phyloP scores from a whole-genome alignment of 768 basidiomycete genomes.

The Clitopilus hobsonii region DNA sequence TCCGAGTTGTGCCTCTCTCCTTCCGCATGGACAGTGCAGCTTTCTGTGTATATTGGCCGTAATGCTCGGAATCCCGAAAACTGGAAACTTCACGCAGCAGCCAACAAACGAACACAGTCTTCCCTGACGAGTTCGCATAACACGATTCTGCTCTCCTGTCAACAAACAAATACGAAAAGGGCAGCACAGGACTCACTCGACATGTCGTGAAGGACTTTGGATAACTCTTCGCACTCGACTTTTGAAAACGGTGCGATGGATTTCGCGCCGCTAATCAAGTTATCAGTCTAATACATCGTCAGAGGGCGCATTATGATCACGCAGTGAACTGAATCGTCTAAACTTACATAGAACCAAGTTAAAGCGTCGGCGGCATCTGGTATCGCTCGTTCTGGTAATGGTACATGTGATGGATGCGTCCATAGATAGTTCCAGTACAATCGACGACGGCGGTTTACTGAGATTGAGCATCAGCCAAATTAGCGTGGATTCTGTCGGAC shows the following conservation, averaged over 20 bases:
- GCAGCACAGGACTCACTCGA: conserved; percentile 16
- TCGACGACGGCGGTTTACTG: conserved; percentile 40
- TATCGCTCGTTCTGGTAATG: conserved; percentile 35
- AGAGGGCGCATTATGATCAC: neutral
- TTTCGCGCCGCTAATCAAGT: conserved; percentile 37
- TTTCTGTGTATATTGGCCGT: conserved; percentile 37
- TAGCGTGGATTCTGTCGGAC: neutral
- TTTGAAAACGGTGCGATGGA: conserved; percentile 52
- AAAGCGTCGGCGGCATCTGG: conserved; percentile 45
- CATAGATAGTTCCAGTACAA: conserved; percentile 51
- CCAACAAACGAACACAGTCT: conserved; percentile 45
- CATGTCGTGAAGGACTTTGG: conserved; percentile 32
- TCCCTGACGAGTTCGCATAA: conserved; percentile 31
- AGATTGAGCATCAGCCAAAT: neutral
- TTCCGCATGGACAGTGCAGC: conserved; percentile 16
- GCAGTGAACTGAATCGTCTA: neutral
- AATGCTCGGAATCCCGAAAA: conserved; percentile 40
- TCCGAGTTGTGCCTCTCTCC: conserved; percentile 11
- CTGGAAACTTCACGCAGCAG: conserved; percentile 48
- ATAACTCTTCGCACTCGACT: conserved; percentile 46
- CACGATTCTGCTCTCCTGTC: conserved; percentile 19
- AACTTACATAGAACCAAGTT: conserved; percentile 42
- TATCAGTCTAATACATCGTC: conserved; percentile 32
- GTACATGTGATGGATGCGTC: conserved; percentile 42
- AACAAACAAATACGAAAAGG: neutral